Base-by-base conservation (phyloP, 2,329 filamentous ascomycete genomes). In the Arthroderma sp. region DNA sequence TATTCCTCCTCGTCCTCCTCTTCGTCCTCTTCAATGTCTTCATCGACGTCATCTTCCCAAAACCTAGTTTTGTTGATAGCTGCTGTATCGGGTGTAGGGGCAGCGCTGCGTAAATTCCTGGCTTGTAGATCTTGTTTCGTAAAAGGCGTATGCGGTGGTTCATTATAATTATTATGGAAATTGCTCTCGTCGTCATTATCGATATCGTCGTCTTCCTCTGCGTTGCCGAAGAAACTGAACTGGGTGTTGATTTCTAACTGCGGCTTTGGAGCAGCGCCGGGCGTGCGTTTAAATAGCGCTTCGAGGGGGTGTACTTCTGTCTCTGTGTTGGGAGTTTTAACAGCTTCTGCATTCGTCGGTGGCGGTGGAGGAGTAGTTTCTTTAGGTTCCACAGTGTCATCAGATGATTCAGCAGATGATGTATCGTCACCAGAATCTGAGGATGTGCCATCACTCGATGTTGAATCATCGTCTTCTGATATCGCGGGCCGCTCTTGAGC, bases 61-160 rank as follows among this genome's bases (percentile, higher is more conserved):
- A 63, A 56, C 37, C 55, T 59, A 37, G 47, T 58, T 29, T 58
- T 60, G 44, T 51, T 78, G 1, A 84, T 79, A 48, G 87, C 79
- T 1, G 86, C 86, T 0, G 91, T 96, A 58, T 98, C 91, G 0
- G 91, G 91, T 0, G 91, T 98, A 0, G 91, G 91, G 2, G 91
- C 91, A 4, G 87, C 87, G 59, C 87, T 95, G 45, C 91, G 76
- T n/a, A 84, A 59, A 38, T 63, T 62, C 31, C 70, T 59, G 42
- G 75, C 77, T 50, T 87, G 76, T 29, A 89, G 70, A 53, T 96
- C 89, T 53, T 80, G 76, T 50, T 80, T 78, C 0, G 84, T 86
- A 60, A 80, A 94, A 0, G 89, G 89, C 0, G 89, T 95, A 63
- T 86, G 78, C 8, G 87, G 88, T 42, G 57, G 15, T 22, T 22